These are phyloP conservation scores for Globisporangium radiosum DNA, from an alignment of 352 stramenopile species.

Conservation along the genomic window DNA sequence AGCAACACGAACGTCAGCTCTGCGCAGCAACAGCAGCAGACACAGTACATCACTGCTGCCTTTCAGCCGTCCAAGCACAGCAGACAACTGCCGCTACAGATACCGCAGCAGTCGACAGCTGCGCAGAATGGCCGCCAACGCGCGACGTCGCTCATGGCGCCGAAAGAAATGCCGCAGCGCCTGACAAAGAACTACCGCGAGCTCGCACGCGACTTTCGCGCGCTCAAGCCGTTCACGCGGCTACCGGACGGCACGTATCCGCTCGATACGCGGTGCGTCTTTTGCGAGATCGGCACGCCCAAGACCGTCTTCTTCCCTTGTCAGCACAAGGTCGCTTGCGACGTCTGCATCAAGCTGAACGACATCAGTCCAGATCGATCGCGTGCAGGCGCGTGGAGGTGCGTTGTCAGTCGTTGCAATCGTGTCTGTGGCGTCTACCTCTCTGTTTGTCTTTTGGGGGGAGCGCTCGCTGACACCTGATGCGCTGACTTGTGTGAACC, in stretches of 20 bases:
- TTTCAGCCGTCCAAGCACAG: background rate
- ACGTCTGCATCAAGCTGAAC: conserved; percentile 37
- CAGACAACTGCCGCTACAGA: background rate
- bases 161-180: conserved; percentile 9
- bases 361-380: conserved; percentile 27
- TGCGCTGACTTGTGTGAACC: too few relatives aligned
- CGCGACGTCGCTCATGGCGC: conserved; percentile 9
- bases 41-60: background rate
- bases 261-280: conserved; percentile 29
- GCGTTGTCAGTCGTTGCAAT: background rate
- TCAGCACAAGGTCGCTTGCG: conserved; percentile 62
- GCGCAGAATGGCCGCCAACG: conserved; percentile 9
- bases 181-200: conserved; percentile 57
- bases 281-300: conserved; percentile 27
- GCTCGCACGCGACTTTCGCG: conserved; percentile 39
- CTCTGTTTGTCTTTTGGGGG: too few relatives aligned
- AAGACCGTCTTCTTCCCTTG: conserved; percentile 55
- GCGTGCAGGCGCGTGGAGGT: conserved; percentile 27
- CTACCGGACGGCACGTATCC: conserved; percentile 36
- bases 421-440: too few relatives aligned
- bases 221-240: conserved; percentile 45
- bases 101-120: background rate
- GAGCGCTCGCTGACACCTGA: too few relatives aligned
- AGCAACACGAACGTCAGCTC: background rate
- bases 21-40: background rate